Evolutionary conservation across 371 early-diverging fungal genomes (phyloP).

Genomic region (Mortierella polycephala): DNA sequence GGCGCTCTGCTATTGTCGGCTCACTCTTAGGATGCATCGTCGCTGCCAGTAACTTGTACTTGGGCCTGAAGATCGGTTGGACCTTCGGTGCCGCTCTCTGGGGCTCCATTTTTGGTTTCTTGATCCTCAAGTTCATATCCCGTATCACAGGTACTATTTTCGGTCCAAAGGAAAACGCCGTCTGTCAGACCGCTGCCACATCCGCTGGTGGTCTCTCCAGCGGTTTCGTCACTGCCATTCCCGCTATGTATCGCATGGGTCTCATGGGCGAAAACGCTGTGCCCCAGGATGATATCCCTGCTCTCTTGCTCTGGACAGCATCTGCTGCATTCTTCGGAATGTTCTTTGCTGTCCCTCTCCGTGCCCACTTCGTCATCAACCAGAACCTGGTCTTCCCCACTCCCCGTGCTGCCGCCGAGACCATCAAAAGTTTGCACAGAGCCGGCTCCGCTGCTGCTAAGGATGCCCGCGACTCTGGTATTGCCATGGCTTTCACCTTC

Average conservation of each 20-base stretch:
- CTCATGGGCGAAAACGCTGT: slow-evolving; percentile 50
- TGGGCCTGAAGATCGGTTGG: slow-evolving; percentile 63
- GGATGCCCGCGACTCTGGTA: slow-evolving; percentile 57
- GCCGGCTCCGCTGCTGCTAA: slow-evolving; percentile 58
- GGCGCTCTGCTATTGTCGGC: slow-evolving; percentile 60
- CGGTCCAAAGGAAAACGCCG: slow-evolving; percentile 76
- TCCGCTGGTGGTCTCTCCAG: slow-evolving; percentile 78
- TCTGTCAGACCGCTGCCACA: slow-evolving; percentile 77
- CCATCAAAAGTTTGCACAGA: slow-evolving; percentile 71
- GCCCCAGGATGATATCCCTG: slow-evolving; percentile 62
- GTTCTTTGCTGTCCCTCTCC: slow-evolving; percentile 81
- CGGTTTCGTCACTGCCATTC: slow-evolving; percentile 76
- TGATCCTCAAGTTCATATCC: slow-evolving; percentile 71
- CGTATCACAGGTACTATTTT: slow-evolving; percentile 67
- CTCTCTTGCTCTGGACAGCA: slow-evolving; percentile 66
- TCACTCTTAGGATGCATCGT: slow-evolving; percentile 60
- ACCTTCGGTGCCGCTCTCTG: slow-evolving; percentile 66
- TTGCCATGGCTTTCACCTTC: slow-evolving; percentile 64
- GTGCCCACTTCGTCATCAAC: slow-evolving; percentile 75
- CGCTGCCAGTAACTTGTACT: slow-evolving; percentile 62
- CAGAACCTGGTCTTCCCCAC: slow-evolving; percentile 79
- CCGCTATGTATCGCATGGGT: slow-evolving; percentile 77
- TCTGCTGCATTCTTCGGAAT: slow-evolving; percentile 78
- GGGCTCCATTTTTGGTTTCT: slow-evolving; percentile 78
- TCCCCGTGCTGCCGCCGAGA: slow-evolving; percentile 75